These are phyloP conservation scores for Paramecium primaurelia DNA, from an alignment of 73 alveolate genomes.

Conservation along the genomic window DNA sequence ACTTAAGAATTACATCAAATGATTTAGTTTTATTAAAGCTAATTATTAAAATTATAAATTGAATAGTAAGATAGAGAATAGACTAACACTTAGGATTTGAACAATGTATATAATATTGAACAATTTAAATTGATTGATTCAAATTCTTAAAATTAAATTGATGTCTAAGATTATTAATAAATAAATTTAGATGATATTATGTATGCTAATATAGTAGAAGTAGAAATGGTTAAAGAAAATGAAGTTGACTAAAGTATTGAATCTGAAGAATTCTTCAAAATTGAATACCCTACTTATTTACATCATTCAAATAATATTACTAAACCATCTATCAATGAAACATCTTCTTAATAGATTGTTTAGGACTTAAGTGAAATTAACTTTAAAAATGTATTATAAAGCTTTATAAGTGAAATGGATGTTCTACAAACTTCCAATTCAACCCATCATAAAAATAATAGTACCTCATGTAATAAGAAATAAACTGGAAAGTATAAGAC, in stretches of 20 bases:
- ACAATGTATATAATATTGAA: not conserved
- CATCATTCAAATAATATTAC: not conserved
- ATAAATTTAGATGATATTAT: not conserved
- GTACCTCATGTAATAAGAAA: not conserved
- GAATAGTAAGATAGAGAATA: not conserved
- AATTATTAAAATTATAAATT: not conserved
- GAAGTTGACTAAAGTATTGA: not conserved
- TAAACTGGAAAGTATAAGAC: not conserved
- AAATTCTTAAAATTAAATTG: not conserved
- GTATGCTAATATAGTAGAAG: not conserved
- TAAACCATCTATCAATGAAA: not conserved
- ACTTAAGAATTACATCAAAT: not conserved
- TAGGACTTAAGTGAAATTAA: not conserved
- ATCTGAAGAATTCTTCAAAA: conserved; percentile 9
- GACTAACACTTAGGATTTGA: not conserved
- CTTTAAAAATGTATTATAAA: not conserved
- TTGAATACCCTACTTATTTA: not conserved
- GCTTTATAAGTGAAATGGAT: conserved; percentile 17
- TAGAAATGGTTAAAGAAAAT: not conserved
- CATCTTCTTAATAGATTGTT: not conserved
- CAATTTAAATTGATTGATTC: not conserved
- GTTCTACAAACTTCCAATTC: not conserved
- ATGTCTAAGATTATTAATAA: not conserved
- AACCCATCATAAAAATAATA: not conserved
- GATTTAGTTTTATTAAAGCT: not conserved